These are phyloP conservation scores for Miamiensis avidus DNA, from an alignment of 169 alveolate species.

Conservation along the genomic window DNA sequence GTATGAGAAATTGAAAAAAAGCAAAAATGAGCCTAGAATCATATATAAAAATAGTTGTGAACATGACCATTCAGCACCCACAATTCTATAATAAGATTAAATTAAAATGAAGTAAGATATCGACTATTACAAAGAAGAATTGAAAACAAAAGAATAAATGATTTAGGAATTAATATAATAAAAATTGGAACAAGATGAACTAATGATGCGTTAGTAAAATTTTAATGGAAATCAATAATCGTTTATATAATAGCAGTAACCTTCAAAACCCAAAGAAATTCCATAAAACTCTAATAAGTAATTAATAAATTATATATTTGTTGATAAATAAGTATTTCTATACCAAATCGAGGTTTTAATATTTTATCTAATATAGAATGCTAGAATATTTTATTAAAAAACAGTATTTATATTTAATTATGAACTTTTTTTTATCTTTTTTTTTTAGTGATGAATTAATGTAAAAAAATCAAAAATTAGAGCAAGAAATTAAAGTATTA, in stretches of 20 bases:
- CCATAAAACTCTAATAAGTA: too few species aligned
- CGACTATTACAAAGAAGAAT: constrained; percentile 16
- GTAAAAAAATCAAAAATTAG: constrained; percentile 9
- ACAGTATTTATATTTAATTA: too few species aligned
- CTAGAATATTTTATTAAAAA: too few species aligned
- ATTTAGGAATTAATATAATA: constrained; percentile 34
- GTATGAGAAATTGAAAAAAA: constrained; percentile 23
- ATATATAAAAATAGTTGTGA: constrained; percentile 25
- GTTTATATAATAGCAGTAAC: not conserved
- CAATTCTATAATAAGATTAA: constrained; percentile 5
- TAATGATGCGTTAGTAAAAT: constrained; percentile 2
- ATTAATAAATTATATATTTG: too few species aligned
- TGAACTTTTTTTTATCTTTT: too few species aligned
- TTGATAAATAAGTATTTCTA: too few species aligned
- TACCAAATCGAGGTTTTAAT: too few species aligned
- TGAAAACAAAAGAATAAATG: constrained; percentile 26
- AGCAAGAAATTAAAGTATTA: constrained; percentile 15
- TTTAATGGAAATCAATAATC: not conserved
- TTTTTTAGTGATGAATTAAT: not conserved
- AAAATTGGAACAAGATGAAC: not conserved
- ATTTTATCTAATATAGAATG: too few species aligned
- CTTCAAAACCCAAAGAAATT: too few species aligned
- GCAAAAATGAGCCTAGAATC: constrained; percentile 15
- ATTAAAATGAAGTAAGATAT: constrained; percentile 4
- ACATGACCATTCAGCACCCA: not conserved